Evolutionary conservation across 2,329 filamentous ascomycete genomes (phyloP).

Genomic region (Metarhizium rileyi): DNA sequence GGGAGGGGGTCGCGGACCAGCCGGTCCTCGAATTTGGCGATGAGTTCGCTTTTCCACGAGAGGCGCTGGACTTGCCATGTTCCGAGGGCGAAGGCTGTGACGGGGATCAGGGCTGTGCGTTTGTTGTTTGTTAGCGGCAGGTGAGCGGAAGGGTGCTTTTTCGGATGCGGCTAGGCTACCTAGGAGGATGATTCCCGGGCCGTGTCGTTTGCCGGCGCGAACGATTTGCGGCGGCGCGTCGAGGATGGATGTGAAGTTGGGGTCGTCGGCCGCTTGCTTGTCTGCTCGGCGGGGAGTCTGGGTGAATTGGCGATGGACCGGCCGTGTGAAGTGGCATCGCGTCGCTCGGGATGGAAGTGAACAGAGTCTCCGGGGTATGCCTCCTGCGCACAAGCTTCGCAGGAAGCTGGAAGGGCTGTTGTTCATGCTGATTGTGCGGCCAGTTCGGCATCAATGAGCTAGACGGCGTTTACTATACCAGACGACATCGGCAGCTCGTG

Average conservation of each 20-base stretch:
- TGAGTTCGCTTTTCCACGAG: slow-evolving; percentile 85
- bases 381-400: slow-evolving; percentile 14
- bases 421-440: slow-evolving; percentile 15
- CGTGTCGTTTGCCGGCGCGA: slow-evolving; percentile 62
- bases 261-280: slow-evolving; percentile 57
- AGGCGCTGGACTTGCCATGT: slow-evolving; percentile 94
- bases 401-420: slow-evolving; percentile 16
- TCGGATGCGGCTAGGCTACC: slow-evolving; percentile 32
- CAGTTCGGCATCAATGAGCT: background rate
- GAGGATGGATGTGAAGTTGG: slow-evolving; percentile 73
- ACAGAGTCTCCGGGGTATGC: background rate
- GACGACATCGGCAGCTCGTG: no score
- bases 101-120: slow-evolving; percentile 62
- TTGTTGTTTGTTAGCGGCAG: background rate
- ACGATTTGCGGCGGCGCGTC: slow-evolving; percentile 79
- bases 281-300: slow-evolving; percentile 6
- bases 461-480: background rate
- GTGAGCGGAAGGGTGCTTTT: background rate
- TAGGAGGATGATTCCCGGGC: slow-evolving; percentile 69
- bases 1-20: slow-evolving; percentile 78
- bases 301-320: slow-evolving; percentile 4
- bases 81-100: slow-evolving; percentile 83
- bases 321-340: slow-evolving; percentile 1
- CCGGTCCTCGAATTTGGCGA: slow-evolving; percentile 87
- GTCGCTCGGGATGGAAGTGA: background rate